Evolutionary conservation across 2,329 filamentous ascomycete genomes (phyloP).

Genomic region (Sphaceloma murrayae): DNA sequence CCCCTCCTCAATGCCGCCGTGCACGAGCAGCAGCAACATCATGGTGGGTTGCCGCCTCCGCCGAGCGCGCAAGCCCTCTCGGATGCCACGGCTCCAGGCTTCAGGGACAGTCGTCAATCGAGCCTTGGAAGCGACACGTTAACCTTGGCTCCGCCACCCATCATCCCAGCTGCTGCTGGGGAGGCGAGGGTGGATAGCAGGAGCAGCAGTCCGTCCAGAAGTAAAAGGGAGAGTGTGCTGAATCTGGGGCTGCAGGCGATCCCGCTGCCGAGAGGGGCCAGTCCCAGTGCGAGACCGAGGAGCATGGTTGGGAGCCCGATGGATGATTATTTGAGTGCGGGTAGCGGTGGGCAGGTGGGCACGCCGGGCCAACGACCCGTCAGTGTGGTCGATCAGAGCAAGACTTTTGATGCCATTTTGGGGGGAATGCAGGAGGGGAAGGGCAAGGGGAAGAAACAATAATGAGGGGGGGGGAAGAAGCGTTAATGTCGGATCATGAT

Average conservation of each 20-base stretch:
- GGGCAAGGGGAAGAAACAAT: conserved; percentile 25
- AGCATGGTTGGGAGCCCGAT: conserved; percentile 20
- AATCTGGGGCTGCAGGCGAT: conserved; percentile 39
- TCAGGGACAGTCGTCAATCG: background rate
- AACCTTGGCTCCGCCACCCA: conserved; percentile 1
- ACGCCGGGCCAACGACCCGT: conserved; percentile 22
- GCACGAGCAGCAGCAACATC: conserved; percentile 23
- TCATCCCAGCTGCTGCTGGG: conserved; percentile 14
- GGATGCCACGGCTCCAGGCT: conserved; percentile 5
- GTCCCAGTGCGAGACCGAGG: conserved; percentile 32
- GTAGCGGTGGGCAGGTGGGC: background rate
- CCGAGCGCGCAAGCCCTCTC: conserved; percentile 14
- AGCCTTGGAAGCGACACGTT: conserved; percentile 7
- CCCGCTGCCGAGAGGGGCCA: conserved; percentile 36
- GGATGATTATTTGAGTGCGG: conserved; percentile 3
- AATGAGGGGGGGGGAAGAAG: too few species aligned
- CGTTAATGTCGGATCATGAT: too few species aligned
- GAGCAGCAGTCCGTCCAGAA: conserved; percentile 20
- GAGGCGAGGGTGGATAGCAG: conserved; percentile 16
- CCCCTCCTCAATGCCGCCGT: conserved; percentile 26
- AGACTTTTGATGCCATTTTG: conserved; percentile 44
- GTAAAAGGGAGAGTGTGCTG: conserved; percentile 36
- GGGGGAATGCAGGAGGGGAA: conserved; percentile 22
- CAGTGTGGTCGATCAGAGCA: conserved; percentile 30
- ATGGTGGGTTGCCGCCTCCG: conserved; percentile 21